phyloP scores from a whole-genome alignment of 1,284 basidiomycete genomes.

The Phaffia rhodozyma region DNA sequence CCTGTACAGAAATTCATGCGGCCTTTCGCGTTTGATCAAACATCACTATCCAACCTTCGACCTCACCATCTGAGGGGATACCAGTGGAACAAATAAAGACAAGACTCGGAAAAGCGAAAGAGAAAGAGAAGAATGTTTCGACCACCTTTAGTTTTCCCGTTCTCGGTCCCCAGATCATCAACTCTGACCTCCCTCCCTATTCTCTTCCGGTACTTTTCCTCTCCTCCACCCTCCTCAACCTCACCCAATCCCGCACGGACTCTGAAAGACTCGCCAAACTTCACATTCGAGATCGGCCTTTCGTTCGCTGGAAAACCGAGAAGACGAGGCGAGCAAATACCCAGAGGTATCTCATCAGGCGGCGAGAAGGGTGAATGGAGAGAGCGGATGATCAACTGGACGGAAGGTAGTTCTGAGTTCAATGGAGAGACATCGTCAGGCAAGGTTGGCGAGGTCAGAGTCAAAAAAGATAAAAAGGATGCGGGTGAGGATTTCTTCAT shows the following conservation, averaged over 20 bases:
- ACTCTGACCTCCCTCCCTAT: background rate
- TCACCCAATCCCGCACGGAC: background rate
- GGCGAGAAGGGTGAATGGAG: constrained; percentile 17
- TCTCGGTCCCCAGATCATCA: background rate
- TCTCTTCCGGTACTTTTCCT: background rate
- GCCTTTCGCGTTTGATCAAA: too few relatives aligned
- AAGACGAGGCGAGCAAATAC: constrained; percentile 4
- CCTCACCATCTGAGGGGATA: too few relatives aligned
- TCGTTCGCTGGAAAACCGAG: constrained; percentile 16
- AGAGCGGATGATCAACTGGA: constrained; percentile 13
- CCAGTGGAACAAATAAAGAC: background rate
- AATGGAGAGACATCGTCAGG: background rate
- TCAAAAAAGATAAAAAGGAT: constrained; percentile 1
- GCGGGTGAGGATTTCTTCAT: constrained; percentile 24
- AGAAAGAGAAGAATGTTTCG: background rate
- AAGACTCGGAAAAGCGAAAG: background rate
- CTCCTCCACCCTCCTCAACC: constrained; percentile 2
- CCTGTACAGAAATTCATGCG: too few relatives aligned
- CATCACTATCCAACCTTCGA: too few relatives aligned
- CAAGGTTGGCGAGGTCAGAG: background rate
- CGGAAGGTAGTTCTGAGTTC: background rate
- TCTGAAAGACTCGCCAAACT: background rate
- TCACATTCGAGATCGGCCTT: constrained; percentile 8
- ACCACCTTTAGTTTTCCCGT: background rate
- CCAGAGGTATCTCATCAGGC: background rate